These are phyloP conservation scores for Abelmoschus esculentus DNA, from an alignment of 345 rosid species.

Conservation along the genomic window DNA sequence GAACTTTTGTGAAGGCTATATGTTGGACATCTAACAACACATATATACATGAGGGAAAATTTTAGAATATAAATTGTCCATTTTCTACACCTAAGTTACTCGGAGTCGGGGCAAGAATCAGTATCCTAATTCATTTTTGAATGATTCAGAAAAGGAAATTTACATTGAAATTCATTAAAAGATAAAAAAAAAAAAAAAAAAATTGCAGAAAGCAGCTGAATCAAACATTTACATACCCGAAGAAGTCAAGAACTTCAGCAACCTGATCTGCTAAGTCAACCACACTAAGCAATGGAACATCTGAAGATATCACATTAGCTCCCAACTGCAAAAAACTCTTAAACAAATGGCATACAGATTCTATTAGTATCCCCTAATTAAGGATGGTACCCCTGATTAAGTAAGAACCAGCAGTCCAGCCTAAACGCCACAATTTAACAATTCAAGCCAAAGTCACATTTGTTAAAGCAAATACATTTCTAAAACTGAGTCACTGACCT, in stretches of 20 bases:
- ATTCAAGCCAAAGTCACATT: neutral
- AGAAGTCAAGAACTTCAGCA: slow-evolving; percentile 51
- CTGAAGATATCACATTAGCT: slow-evolving; percentile 47
- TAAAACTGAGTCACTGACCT: slow-evolving; percentile 34
- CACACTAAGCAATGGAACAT: slow-evolving; percentile 42
- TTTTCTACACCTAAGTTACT: no score
- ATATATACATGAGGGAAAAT: neutral
- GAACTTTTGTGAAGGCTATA: neutral
- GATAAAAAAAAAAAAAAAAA: neutral
- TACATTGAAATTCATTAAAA: neutral
- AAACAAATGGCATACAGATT: slow-evolving; percentile 25
- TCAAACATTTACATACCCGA: slow-evolving; percentile 29
- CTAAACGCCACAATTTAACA: neutral
- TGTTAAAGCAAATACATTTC: neutral
- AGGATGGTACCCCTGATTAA: no score
- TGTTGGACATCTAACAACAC: neutral
- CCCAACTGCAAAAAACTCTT: slow-evolving; percentile 59
- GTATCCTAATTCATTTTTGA: neutral
- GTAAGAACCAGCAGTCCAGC: neutral
- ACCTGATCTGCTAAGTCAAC: slow-evolving; percentile 58
- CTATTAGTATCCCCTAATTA: slow-evolving; percentile 16
- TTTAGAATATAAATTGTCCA: neutral
- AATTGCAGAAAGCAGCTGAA: neutral
- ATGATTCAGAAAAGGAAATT: neutral
- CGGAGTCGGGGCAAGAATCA: neutral